These are phyloP conservation scores for Cucumis sativus DNA, from an alignment of 306 rosid species.

Conservation along the genomic window DNA sequence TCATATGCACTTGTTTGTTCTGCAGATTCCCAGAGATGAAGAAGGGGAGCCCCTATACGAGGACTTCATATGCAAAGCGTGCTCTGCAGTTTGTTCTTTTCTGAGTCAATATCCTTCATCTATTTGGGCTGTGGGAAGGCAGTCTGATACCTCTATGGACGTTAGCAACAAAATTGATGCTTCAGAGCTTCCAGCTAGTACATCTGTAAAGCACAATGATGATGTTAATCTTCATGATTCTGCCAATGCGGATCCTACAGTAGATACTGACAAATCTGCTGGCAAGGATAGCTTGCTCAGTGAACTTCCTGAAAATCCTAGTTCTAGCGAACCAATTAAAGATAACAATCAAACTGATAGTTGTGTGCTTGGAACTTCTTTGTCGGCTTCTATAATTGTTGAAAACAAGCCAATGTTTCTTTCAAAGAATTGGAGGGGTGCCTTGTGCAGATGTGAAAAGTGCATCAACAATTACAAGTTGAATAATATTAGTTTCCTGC, in stretches of 20 bases:
- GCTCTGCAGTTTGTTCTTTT: slow-evolving; percentile 67
- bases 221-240: slow-evolving; percentile 15
- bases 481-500: slow-evolving; percentile 53
- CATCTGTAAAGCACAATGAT: slow-evolving; percentile 27
- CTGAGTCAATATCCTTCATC: slow-evolving; percentile 51
- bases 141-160: slow-evolving; percentile 20
- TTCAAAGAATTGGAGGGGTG: slow-evolving; percentile 73
- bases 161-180: slow-evolving; percentile 49
- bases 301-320: slow-evolving; percentile 22
- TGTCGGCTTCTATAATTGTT: slow-evolving; percentile 22
- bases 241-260: slow-evolving; percentile 15
- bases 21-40: slow-evolving; percentile 84
- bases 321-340: slow-evolving; percentile 13
- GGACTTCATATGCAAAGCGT: slow-evolving; percentile 66
- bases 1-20: slow-evolving; percentile 4
- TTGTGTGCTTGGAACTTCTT: slow-evolving; percentile 55
- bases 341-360: slow-evolving; percentile 16
- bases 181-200: slow-evolving; percentile 33
- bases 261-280: slow-evolving; percentile 22
- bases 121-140: slow-evolving; percentile 42
- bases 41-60: slow-evolving; percentile 89
- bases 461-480: slow-evolving; percentile 43
- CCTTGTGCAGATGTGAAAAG: slow-evolving; percentile 63
- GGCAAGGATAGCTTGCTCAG: slow-evolving; percentile 22
- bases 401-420: slow-evolving; percentile 67